A percentile compares a stretch with the other conserved stretches of the same genome.
These are phyloP conservation scores for Hsuehochloa calcarea DNA, from an alignment of 176 grass and related monocot species.

Conservation along the genomic window DNA sequence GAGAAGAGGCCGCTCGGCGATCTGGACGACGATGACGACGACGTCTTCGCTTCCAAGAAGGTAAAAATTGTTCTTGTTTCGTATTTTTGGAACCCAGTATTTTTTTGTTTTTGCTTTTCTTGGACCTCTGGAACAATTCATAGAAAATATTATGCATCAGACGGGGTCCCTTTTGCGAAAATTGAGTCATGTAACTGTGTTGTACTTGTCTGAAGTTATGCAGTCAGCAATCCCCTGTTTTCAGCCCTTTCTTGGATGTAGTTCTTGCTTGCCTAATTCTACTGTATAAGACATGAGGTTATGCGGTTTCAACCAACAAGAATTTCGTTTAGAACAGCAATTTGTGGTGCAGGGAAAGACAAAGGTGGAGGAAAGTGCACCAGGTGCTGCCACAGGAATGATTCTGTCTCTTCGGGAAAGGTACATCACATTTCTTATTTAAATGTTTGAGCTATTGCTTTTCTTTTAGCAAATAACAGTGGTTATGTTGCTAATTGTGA, in stretches of 20 bases:
- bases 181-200: not conserved
- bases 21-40: constrained; percentile 83
- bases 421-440: constrained; percentile 33
- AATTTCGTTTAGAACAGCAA: not conserved
- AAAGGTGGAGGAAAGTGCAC: constrained; percentile 86
- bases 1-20: constrained; percentile 76
- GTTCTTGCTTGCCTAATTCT: not conserved
- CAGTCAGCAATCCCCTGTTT: not conserved
- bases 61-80: constrained; percentile 13
- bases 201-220: not conserved
- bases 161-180: not conserved
- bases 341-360: constrained; percentile 58
- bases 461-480: not conserved
- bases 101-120: not conserved
- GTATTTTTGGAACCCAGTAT: not conserved
- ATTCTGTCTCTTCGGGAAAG: constrained; percentile 94
- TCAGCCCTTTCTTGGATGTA: not conserved
- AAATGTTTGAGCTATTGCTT: constrained; percentile 8
- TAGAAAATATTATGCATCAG: not conserved
- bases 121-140: not conserved
- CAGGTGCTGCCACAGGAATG: constrained; percentile 93
- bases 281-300: not conserved
- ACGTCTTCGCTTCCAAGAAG: constrained; percentile 80
- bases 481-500: constrained; percentile 12
- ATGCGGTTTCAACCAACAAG: not conserved